These are phyloP conservation scores for Dictyostelium discoideum DNA, from an alignment of 78 protist genomes.

Conservation along the genomic window DNA sequence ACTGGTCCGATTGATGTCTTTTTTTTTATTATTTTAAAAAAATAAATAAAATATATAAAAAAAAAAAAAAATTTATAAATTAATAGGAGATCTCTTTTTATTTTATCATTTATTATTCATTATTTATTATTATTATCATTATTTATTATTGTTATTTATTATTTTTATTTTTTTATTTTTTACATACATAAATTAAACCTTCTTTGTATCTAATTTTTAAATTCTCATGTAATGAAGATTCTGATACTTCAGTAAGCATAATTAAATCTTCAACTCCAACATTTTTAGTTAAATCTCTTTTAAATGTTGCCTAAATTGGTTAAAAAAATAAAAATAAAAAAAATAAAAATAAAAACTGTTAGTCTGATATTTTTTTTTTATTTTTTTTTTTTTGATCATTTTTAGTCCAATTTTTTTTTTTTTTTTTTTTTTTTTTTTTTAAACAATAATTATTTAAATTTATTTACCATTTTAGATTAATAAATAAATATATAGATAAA, in stretches of 20 bases:
- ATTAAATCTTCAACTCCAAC: conserved; percentile 94
- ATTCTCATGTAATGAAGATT: conserved; percentile 82
- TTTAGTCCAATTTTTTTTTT: too few relatives aligned
- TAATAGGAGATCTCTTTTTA: neutral
- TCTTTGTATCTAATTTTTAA: conserved; percentile 82
- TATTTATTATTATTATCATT: neutral
- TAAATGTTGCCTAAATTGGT: neutral
- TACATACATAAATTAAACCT: conserved; percentile 89
- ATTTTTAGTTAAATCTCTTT: conserved; percentile 18
- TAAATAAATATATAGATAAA: too few relatives aligned
- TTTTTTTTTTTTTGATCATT: too few relatives aligned
- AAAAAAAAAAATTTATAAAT: neutral
- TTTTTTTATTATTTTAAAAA: neutral
- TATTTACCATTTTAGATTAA: neutral
- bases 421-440: too few relatives aligned
- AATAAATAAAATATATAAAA: neutral
- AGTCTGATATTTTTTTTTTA: neutral
- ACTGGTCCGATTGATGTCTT: conserved; percentile 92
- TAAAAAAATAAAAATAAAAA: neutral
- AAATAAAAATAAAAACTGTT: neutral
- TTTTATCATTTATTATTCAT: neutral
- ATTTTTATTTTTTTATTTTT: too few relatives aligned
- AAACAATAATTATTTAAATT: neutral
- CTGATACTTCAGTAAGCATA: conserved; percentile 82
- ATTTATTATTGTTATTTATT: neutral